Base-by-base conservation (phyloP, 2,329 filamentous ascomycete genomes). In the Hymenoscyphus infarciens region DNA sequence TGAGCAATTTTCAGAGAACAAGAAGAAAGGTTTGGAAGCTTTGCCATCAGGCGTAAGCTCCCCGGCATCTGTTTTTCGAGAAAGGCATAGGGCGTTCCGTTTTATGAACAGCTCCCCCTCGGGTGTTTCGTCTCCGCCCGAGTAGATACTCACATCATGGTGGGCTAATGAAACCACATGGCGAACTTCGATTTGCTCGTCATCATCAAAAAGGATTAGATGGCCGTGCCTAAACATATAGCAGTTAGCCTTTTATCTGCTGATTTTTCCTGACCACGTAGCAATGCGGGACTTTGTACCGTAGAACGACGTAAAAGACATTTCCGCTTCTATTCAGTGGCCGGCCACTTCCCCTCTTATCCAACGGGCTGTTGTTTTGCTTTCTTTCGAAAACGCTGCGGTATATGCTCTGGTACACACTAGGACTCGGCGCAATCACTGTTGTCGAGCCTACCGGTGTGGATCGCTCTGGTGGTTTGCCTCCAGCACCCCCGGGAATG, bases 401-500 rank as follows among this genome's bases (percentile, higher is more conserved):
- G 77, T 99, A 99, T 92, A 99, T 97, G 75, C 90, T 90, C 82
- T 98, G 95, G 76, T 98, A 98, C 42, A 99, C 94, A 75, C 94
- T 97, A 62, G 90, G 92, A 72, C 92, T 96, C 62, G 92, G 89
- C 52, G 89, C 81, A 38, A 88, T 86, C 54, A 95, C 87, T 16
- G 90, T 88, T 59, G 84, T 77, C 62, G 89, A 87, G 19, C 91
- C 92, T 13, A 91, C 85, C 5, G 92, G 91, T 0, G 91, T 94
- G 35, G 87, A 86, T 64, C 92, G 85, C 77, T 97, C 93, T 63
- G 94, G 92, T 5, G 93, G 92, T 77, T 94, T 96, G 64, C 92
- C 91, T 79, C 96, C 96, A 75, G 96, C 88, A 52, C 92, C 93
- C 74, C 92, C 92, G 52, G 93, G 91, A 0, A 91, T 90, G 77